Evolutionary conservation across 2,329 filamentous ascomycete genomes (phyloP).

Genomic region (Alternaria atra): DNA sequence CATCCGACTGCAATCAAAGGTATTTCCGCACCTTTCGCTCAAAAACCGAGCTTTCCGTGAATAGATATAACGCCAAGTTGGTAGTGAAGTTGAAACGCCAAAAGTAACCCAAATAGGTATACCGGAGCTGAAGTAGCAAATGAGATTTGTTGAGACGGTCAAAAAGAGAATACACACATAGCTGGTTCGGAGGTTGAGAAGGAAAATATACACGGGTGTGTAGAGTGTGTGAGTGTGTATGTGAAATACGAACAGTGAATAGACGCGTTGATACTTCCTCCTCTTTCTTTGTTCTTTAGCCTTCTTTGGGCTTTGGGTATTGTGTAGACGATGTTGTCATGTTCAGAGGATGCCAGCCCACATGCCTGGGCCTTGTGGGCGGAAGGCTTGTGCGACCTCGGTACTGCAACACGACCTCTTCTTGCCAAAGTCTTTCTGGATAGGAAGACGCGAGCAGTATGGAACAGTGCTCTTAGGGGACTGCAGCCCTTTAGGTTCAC

Average conservation of each 20-base stretch:
- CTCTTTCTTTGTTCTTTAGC: constrained; percentile 28
- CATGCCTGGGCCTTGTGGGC: constrained; percentile 69
- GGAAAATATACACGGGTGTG: constrained; percentile 32
- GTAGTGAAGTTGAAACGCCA: constrained; percentile 19
- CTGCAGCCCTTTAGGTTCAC: constrained; percentile 50
- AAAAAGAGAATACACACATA: constrained; percentile 21
- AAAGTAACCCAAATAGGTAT: constrained; percentile 22
- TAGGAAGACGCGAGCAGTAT: constrained; percentile 54
- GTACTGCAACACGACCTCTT: constrained; percentile 74
- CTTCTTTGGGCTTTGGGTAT: constrained; percentile 27
- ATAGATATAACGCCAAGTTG: constrained; percentile 16
- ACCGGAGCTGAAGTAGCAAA: constrained; percentile 17
- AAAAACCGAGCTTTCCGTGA: constrained; percentile 7
- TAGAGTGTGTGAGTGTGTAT: constrained; percentile 17
- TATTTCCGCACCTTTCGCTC: constrained; percentile 17
- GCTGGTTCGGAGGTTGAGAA: constrained; percentile 17
- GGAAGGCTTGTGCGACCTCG: constrained; percentile 63
- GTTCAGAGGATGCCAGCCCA: constrained; percentile 68
- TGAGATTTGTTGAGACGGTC: constrained; percentile 16
- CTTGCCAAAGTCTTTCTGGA: constrained; percentile 60
- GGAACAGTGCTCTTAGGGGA: constrained; percentile 50
- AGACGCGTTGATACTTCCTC: constrained; percentile 17
- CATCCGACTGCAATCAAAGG: constrained; percentile 17
- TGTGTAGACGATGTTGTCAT: constrained; percentile 13
- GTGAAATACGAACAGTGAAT: constrained; percentile 7